Base-by-base conservation (phyloP, 2,329 filamentous ascomycete genomes). In the Tolypocladium tropicale region DNA sequence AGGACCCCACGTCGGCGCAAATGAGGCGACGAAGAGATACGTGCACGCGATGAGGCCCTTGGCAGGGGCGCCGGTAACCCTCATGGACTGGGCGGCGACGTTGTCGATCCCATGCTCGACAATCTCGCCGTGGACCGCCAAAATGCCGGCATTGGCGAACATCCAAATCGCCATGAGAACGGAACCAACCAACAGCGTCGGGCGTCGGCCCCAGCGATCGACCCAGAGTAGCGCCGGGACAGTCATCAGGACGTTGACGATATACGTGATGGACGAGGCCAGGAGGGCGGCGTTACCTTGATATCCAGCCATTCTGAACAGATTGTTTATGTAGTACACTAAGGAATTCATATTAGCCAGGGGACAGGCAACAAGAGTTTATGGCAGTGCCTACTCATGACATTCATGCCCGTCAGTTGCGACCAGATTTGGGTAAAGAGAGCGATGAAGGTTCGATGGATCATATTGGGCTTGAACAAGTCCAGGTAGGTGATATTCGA, bases 221-320 rank as follows among this genome's bases (percentile, higher is more conserved):
- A 92, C 80, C 74, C 76, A 92, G 56, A 92, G 71, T 28, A 93
- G 78, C 1, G 88, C 88, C 0, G 88, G 86, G 3, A 92, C 68
- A 0, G 89, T 93, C 84, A 90, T 89, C 54, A 85, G 58, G 1
- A 93, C 88, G 68, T 92, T 92, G 75, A 93, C 89, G 63, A 91
- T 78, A 59, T 83, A 83, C 61, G 80, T 76, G 21, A 83, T 79
- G 5, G 76, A 78, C 0, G 79, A 80, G 1, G 79, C 79, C 51
- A 81, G 72, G 11, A 83, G 68, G 39, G 78, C 78, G 58, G 78
- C 70, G 56, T 82, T 78, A 11, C 71, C 69, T 12, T 53, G 57
- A 55, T 74, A 73, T 0, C 71, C 71, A 0, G 71, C 71, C 70
- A 74, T 74, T 28, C 64, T 64, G 56, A 74, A 74, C 7, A 74